Conservation (phyloP, 495 filamentous ascomycete species). For the Trichocladium uniseriatum region DNA sequence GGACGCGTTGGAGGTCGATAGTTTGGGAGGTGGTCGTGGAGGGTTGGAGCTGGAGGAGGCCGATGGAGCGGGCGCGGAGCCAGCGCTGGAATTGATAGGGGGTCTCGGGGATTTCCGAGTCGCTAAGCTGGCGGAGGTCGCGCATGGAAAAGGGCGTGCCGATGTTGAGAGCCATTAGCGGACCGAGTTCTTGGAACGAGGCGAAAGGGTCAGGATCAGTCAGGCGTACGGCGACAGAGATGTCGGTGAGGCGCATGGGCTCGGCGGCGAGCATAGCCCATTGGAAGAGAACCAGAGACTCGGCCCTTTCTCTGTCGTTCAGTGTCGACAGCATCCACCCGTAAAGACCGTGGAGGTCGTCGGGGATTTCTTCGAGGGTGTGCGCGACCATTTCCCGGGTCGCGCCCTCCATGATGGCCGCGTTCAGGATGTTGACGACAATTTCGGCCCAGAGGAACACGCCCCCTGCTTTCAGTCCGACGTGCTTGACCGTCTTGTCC, state of each 20-base stretch:
- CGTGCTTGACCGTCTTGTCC: slow-evolving; percentile 15
- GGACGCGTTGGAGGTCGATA: slow-evolving; percentile 26
- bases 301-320: slow-evolving; percentile 26
- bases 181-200: slow-evolving; percentile 12
- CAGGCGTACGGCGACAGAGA: slow-evolving; percentile 26
- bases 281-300: slow-evolving; percentile 28
- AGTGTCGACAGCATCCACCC: slow-evolving; percentile 31
- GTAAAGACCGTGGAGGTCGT: slow-evolving; percentile 29
- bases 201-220: slow-evolving; percentile 16
- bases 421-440: slow-evolving; percentile 31
- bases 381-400: slow-evolving; percentile 27
- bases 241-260: slow-evolving; percentile 30
- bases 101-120: slow-evolving; percentile 28
- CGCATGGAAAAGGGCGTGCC: slow-evolving; percentile 22
- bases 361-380: slow-evolving; percentile 28
- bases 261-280: slow-evolving; percentile 31
- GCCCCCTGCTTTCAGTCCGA: slow-evolving; percentile 25
- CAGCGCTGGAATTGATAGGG: slow-evolving; percentile 29
- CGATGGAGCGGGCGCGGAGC: slow-evolving; percentile 30
- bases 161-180: slow-evolving; percentile 22
- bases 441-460: slow-evolving; percentile 34
- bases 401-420: slow-evolving; percentile 29
- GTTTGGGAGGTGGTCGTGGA: slow-evolving; percentile 17
- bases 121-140: slow-evolving; percentile 26
- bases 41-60: slow-evolving; percentile 26